These are phyloP conservation scores for Vachellia pachyceras DNA, from an alignment of 306 rosid species.

Conservation along the genomic window DNA sequence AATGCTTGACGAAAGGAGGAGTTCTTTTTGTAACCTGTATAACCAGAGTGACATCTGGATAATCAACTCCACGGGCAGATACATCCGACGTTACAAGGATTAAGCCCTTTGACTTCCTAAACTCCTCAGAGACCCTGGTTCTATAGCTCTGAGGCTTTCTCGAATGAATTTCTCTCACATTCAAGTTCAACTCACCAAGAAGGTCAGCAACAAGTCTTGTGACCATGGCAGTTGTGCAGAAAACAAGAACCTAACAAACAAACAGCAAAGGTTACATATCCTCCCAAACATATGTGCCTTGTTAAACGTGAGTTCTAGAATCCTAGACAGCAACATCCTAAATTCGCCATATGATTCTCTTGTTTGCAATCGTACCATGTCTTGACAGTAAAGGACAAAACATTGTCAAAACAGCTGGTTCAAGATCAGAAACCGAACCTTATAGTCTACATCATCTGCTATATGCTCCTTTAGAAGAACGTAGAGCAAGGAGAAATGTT, in stretches of 20 bases:
- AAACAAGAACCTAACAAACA: conserved; percentile 81
- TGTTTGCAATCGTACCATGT: conserved; percentile 11
- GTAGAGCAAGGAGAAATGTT: conserved; percentile 74
- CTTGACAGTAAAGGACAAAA: conserved; percentile 2
- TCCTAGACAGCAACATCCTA: conserved; percentile 5
- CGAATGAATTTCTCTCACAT: conserved; percentile 96
- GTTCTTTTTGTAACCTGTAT: conserved; percentile 63
- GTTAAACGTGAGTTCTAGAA: conserved; percentile 2
- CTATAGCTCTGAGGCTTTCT: conserved; percentile 91
- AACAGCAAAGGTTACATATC: conserved; percentile 39
- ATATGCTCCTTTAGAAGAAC: conserved; percentile 82
- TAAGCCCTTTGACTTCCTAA: conserved; percentile 89
- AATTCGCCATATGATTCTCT: conserved; percentile 2
- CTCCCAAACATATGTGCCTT: conserved; percentile 18
- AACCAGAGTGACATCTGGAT: conserved; percentile 94
- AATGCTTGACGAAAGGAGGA: conserved; percentile 4
- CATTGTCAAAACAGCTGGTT: conserved; percentile 9
- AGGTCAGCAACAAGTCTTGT: conserved; percentile 86
- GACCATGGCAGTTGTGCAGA: conserved; percentile 99
- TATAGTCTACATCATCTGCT: conserved; percentile 86
- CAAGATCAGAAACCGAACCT: conserved; percentile 58
- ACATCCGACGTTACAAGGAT: conserved; percentile 95
- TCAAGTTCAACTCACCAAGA: conserved; percentile 85
- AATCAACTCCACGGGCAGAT: conserved; percentile 98
- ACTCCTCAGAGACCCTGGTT: conserved; percentile 91